Percentiles rank a stretch among this genome's conserved stretches.
phyloP scores from a whole-genome alignment of 2,329 filamentous ascomycete genomes.

The Cladosporium sp. region DNA sequence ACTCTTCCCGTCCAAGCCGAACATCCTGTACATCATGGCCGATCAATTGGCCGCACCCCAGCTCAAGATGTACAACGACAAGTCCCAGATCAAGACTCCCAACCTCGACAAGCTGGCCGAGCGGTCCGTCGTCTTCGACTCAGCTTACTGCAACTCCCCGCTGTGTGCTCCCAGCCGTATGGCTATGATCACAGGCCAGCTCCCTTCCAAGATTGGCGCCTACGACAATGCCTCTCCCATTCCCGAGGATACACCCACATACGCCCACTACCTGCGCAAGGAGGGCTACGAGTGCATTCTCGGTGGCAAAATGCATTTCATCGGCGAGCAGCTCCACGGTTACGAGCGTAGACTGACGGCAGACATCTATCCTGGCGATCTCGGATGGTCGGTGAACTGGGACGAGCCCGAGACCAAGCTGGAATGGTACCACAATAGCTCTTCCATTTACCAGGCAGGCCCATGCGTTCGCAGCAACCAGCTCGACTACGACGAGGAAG shows the following conservation, averaged over 20 bases:
- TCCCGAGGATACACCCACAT: slow-evolving; percentile 79
- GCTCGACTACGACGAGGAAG: slow-evolving; percentile 92
- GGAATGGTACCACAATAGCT: slow-evolving; percentile 97
- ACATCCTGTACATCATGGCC: slow-evolving; percentile 93
- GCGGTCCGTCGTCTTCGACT: slow-evolving; percentile 84
- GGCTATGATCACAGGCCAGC: slow-evolving; percentile 88
- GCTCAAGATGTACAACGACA: slow-evolving; percentile 85
- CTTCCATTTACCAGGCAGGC: slow-evolving; percentile 85
- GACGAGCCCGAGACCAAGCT: slow-evolving; percentile 78
- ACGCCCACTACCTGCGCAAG: slow-evolving; percentile 82
- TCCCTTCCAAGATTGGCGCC: slow-evolving; percentile 86
- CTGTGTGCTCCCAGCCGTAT: slow-evolving; percentile 90
- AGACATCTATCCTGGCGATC: slow-evolving; percentile 92
- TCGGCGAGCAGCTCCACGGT: slow-evolving; percentile 89
- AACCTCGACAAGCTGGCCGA: slow-evolving; percentile 80
- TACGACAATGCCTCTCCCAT: slow-evolving; percentile 90
- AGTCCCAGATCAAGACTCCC: slow-evolving; percentile 87
- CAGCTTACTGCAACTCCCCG: slow-evolving; percentile 89
- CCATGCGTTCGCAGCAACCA: slow-evolving; percentile 89
- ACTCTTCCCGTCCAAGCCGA: slow-evolving; percentile 51
- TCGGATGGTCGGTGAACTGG: slow-evolving; percentile 95
- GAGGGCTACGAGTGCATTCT: slow-evolving; percentile 86
- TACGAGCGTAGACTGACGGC: slow-evolving; percentile 91
- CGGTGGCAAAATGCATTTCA: slow-evolving; percentile 97
- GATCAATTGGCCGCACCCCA: slow-evolving; percentile 89